phyloP scores from a whole-genome alignment of 2,329 filamentous ascomycete species.

The Aspergillus sp. region DNA sequence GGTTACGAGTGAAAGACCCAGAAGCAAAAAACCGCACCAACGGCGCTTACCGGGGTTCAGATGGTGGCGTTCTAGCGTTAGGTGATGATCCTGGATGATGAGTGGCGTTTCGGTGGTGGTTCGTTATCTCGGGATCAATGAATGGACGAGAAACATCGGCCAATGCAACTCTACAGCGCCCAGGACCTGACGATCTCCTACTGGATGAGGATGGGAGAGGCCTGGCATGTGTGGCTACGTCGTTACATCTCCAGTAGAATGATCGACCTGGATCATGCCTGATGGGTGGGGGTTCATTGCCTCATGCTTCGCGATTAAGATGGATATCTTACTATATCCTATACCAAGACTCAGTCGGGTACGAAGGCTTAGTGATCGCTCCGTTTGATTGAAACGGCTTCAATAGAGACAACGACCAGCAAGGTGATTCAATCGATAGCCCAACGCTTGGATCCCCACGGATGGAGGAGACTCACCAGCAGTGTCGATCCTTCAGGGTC shows the following conservation, averaged over 20 bases:
- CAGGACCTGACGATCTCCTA: too few species aligned
- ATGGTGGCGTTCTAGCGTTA: slow-evolving; percentile 12
- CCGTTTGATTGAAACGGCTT: too few species aligned
- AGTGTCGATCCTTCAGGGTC: slow-evolving; percentile 9
- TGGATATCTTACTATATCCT: too few species aligned
- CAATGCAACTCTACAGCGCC: too few species aligned
- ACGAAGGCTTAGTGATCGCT: too few species aligned
- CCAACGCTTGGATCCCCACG: too few species aligned
- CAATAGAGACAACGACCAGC: too few species aligned
- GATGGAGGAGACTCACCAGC: background rate
- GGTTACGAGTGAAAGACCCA: too few species aligned
- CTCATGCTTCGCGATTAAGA: background rate
- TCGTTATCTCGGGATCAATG: too few species aligned
- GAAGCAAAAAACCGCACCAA: background rate
- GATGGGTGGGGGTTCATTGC: background rate
- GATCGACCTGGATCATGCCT: background rate
- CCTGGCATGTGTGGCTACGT: background rate
- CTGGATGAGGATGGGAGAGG: background rate
- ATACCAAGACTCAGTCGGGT: too few species aligned
- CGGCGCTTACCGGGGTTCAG: slow-evolving; percentile 6
- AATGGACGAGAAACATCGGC: too few species aligned
- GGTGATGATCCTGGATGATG: slow-evolving; percentile 6
- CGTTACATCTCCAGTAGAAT: background rate
- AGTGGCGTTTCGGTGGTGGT: slow-evolving; percentile 7
- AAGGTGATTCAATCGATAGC: background rate